Conservation (phyloP, 306 rosid species). For the Heteromeles arbutifolia region DNA sequence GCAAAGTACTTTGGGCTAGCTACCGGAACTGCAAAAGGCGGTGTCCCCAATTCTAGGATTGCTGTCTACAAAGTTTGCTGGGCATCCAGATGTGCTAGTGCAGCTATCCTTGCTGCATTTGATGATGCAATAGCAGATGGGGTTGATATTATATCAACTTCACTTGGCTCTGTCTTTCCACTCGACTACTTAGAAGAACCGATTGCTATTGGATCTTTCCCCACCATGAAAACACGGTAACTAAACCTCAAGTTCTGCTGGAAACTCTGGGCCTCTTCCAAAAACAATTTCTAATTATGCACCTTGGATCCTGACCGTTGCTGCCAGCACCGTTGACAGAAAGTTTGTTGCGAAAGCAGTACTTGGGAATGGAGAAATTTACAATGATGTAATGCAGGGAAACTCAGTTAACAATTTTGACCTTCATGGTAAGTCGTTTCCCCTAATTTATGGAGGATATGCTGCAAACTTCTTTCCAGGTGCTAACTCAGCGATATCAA, state of each 20-base stretch:
- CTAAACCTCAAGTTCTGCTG: slow-evolving; percentile 25
- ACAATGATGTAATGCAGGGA: slow-evolving; percentile 12
- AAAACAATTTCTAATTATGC: slow-evolving; percentile 10
- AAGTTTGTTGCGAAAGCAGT: slow-evolving; percentile 20
- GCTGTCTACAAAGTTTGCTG: slow-evolving; percentile 30
- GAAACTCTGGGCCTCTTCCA: slow-evolving; percentile 23
- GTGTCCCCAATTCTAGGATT: slow-evolving; percentile 24
- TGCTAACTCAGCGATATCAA: slow-evolving; percentile 4
- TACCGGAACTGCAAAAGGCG: slow-evolving; percentile 23
- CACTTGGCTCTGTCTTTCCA: not conserved
- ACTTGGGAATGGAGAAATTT: slow-evolving; percentile 22
- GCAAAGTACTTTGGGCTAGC: slow-evolving; percentile 29
- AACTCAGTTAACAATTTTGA: slow-evolving; percentile 18
- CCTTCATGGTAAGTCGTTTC: slow-evolving; percentile 5
- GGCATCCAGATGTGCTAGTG: slow-evolving; percentile 1
- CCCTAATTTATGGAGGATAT: slow-evolving; percentile 33
- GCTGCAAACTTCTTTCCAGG: slow-evolving; percentile 32
- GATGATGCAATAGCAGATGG: slow-evolving; percentile 34
- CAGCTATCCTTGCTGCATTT: slow-evolving; percentile 24
- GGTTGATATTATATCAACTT: slow-evolving; percentile 22
- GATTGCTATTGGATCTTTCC: slow-evolving; percentile 28
- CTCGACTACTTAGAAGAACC: slow-evolving; percentile 7
- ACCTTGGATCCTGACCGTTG: slow-evolving; percentile 33
- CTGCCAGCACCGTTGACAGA: slow-evolving; percentile 28
- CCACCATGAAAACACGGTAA: slow-evolving; percentile 23